phyloP scores from a whole-genome alignment of 2,329 filamentous ascomycete genomes.

The Trichoderma koningiopsis region DNA sequence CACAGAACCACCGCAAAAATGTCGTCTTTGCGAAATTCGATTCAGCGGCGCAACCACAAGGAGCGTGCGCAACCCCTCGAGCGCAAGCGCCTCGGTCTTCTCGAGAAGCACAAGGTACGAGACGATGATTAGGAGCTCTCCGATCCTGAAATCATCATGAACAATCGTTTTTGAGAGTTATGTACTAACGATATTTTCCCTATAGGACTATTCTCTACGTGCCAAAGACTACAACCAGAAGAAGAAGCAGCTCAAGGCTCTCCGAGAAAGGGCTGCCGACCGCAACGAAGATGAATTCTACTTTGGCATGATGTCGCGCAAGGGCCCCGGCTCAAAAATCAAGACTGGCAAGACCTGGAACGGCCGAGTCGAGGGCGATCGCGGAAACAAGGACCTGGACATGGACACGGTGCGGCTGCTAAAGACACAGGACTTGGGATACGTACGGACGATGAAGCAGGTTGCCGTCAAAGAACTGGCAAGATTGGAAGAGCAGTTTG shows the following conservation, averaged over 20 bases:
- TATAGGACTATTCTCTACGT: constrained; percentile 64
- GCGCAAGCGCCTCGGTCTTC: constrained; percentile 82
- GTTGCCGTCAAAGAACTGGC: constrained; percentile 60
- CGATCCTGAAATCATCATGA: too few relatives aligned
- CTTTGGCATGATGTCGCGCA: constrained; percentile 67
- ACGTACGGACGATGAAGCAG: constrained; percentile 64
- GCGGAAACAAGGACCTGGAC: constrained; percentile 58
- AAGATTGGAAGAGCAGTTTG: constrained; percentile 55
- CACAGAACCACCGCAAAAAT: constrained; percentile 37
- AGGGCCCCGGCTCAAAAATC: constrained; percentile 54
- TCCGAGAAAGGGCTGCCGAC: constrained; percentile 63
- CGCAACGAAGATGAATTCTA: constrained; percentile 75
- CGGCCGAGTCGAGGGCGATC: constrained; percentile 59
- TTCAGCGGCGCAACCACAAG: constrained; percentile 81
- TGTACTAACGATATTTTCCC: not conserved
- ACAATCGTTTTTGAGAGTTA: not conserved
- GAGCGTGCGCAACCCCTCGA: constrained; percentile 87
- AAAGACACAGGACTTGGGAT: constrained; percentile 70
- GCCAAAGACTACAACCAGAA: constrained; percentile 69
- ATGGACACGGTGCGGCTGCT: constrained; percentile 62
- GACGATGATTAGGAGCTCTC: not conserved
- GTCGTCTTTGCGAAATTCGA: constrained; percentile 64
- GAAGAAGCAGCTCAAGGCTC: constrained; percentile 59
- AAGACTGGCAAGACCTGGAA: constrained; percentile 55
- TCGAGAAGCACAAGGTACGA: constrained; percentile 89